These are phyloP conservation scores for Talaromyces nanjingensis DNA, from an alignment of 495 filamentous ascomycete species.

Conservation along the genomic window DNA sequence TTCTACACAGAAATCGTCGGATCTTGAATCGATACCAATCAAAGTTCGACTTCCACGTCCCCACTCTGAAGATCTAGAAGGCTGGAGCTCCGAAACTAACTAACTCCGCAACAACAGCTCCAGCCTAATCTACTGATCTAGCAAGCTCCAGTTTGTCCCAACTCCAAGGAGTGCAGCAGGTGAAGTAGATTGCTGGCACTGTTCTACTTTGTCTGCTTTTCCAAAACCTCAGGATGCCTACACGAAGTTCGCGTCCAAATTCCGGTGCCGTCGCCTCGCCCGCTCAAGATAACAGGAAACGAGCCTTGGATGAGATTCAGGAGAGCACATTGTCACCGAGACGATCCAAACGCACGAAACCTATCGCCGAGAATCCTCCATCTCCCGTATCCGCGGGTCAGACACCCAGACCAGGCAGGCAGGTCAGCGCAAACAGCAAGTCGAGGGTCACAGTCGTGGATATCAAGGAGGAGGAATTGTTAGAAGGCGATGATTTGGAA, in stretches of 20 bases:
- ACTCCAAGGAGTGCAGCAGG: neutral
- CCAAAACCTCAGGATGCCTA: neutral
- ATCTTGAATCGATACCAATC: too few relatives aligned
- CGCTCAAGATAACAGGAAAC: constrained; percentile 12
- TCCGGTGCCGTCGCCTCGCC: neutral
- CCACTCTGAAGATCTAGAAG: neutral
- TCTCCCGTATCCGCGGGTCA: neutral
- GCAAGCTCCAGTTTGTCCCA: neutral
- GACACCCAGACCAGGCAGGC: neutral
- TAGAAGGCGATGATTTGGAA: neutral
- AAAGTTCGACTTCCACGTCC: too few relatives aligned
- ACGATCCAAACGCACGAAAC: constrained; percentile 33
- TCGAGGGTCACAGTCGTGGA: neutral
- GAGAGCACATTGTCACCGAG: constrained; percentile 24
- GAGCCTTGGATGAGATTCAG: constrained; percentile 19
- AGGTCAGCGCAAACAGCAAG: neutral
- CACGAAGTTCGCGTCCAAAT: neutral
- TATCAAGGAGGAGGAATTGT: neutral
- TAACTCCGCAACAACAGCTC: too few relatives aligned
- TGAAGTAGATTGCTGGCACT: neutral
- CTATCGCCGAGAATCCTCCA: constrained; percentile 11
- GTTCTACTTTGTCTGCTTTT: neutral
- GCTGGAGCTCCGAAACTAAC: neutral
- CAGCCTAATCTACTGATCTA: neutral
- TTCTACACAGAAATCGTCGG: too few relatives aligned